These are phyloP conservation scores for Kluyveromyces wickerhamii DNA, from an alignment of 805 yeast genomes.

Conservation along the genomic window DNA sequence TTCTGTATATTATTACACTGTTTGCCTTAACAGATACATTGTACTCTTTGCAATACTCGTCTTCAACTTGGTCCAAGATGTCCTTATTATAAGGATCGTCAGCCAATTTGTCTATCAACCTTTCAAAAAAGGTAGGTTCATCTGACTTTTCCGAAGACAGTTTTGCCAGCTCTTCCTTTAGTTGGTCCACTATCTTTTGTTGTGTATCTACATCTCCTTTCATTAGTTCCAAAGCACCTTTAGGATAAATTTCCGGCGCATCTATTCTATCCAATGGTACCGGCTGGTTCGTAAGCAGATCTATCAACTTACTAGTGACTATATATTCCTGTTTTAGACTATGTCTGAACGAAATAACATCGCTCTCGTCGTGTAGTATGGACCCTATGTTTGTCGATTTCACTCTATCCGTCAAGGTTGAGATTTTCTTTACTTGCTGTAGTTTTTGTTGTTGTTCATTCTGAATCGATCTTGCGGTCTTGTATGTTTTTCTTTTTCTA, in stretches of 20 bases:
- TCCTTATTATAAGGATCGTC: background rate
- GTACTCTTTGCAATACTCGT: conserved; percentile 11
- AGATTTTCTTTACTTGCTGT: conserved; percentile 1
- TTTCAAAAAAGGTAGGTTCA: background rate
- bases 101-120: background rate
- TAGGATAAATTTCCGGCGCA: conserved; percentile 12
- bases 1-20: conserved; percentile 13
- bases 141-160: background rate
- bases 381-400: conserved; percentile 23
- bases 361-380: conserved; percentile 28
- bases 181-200: conserved; percentile 9
- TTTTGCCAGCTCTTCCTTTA: background rate
- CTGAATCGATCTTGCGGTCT: background rate
- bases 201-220: conserved; percentile 11
- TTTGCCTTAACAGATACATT: conserved; percentile 13
- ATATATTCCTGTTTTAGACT: conserved; percentile 21
- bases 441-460: background rate
- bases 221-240: conserved; percentile 9
- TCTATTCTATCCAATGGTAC: conserved; percentile 17
- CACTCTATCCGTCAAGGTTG: conserved; percentile 16
- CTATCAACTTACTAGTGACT: conserved; percentile 17
- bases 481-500: conserved; percentile 1
- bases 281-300: conserved; percentile 19
- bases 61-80: conserved; percentile 7
- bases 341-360: conserved; percentile 25